Evolutionary conservation across 78 protist species (phyloP).

Genomic region (Dictyostelium brefeldianum): DNA sequence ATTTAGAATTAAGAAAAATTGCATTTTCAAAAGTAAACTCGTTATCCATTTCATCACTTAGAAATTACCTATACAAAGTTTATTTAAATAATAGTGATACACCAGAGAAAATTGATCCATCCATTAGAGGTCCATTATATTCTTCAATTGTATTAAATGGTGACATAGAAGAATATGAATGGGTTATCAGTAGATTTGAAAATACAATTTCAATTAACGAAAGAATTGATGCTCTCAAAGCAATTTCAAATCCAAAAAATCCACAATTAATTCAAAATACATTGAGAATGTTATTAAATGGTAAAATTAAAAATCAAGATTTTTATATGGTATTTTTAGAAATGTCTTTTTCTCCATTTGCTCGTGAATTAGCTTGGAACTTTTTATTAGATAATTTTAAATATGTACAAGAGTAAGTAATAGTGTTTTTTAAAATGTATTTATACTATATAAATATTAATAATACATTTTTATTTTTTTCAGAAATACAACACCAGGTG

Average conservation of each 20-base stretch:
- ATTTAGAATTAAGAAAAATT: conserved; percentile 10
- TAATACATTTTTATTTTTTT: background rate
- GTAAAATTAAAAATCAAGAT: conserved; percentile 25
- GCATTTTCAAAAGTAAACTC: conserved; percentile 11
- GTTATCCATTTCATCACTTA: background rate
- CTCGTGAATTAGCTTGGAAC: conserved; percentile 2
- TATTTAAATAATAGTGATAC: conserved; percentile 22
- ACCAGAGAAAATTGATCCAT: conserved; percentile 25
- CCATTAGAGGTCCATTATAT: conserved; percentile 21
- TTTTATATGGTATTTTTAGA: background rate
- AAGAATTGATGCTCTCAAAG: conserved; percentile 30
- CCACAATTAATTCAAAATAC: conserved; percentile 32
- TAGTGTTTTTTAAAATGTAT: background rate
- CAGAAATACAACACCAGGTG: conserved; percentile 1
- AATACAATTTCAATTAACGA: conserved; percentile 43
- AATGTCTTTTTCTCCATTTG: conserved; percentile 16
- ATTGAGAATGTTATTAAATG: conserved; percentile 19
- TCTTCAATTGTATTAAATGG: conserved; percentile 48
- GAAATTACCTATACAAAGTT: background rate
- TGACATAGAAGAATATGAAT: conserved; percentile 46
- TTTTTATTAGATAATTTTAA: conserved; percentile 17
- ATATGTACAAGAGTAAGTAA: background rate
- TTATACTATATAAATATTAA: background rate
- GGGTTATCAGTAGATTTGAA: conserved; percentile 38
- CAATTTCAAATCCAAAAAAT: conserved; percentile 22